Base-by-base conservation (phyloP, 345 rosid species). In the Gossypium herbaceum region DNA sequence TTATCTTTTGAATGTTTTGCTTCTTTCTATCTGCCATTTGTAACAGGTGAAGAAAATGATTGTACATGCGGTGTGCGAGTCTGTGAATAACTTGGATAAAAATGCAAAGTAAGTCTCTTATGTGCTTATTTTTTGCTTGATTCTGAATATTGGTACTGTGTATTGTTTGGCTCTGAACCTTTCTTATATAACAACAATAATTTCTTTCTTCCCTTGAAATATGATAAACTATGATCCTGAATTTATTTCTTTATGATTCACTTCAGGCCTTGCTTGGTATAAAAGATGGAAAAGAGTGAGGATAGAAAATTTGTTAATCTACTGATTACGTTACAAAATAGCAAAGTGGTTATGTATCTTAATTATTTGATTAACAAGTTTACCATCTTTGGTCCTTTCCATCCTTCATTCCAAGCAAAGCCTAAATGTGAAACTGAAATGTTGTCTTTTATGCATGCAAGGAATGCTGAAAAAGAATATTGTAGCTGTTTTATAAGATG, bases 31-130 rank as follows among this genome's bases (percentile, higher is more conserved):
- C 12, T 47, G 56, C 41, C 54, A 9, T 72, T 2, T 74, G 44
- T 45, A 71, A 65, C 91, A 89, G 91, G 79, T 87, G 76, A 87
- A 82, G 82, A 89, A 87, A 79, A 89, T 87, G 91, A 75, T 69
- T 29, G 67, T 87, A 12, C 70, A 83, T 76, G 89, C 93, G 43
- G 27, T 77, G 19, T 58, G 72, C 7, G 55, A 75, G 39, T 85
- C 86, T 67, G 52, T 84, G 34, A 62, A 76, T 47, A 58, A 67
- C 71, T 24, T 88, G 65, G 72, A 75, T 55, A 24, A n/a, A 64
- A 41, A 9, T 19, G 17, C 56, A 10, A 44, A 7, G 76, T 44
- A 45, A 70, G 81, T n/a, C 16, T 8, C 59, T 25, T 50, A 68
- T 2, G 44, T 24, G 57, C 41, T 68, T 68, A 3, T 9, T 1